A percentile compares a stretch with the other conserved stretches of the same genome.
Conservation (phyloP, 371 early-diverging fungal species). For the Fennellomyces sp. region DNA sequence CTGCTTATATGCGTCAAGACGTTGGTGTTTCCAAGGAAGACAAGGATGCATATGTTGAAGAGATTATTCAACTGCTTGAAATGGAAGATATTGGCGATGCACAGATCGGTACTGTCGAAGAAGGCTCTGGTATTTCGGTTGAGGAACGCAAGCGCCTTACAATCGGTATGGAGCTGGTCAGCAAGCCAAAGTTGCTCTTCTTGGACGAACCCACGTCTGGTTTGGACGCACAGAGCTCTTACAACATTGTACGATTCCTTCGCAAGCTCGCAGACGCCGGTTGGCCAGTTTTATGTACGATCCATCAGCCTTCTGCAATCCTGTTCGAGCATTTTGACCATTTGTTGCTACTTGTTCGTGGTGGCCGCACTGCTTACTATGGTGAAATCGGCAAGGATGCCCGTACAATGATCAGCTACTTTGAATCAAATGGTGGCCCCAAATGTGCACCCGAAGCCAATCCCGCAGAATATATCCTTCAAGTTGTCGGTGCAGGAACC, state of each 20-base stretch:
- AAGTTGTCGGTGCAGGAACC: conserved; percentile 43
- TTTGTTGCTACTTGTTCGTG: conserved; percentile 59
- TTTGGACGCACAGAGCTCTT: conserved; percentile 47
- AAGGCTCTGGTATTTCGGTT: conserved; percentile 50
- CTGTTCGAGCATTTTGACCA: conserved; percentile 68
- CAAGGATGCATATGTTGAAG: conserved; percentile 61
- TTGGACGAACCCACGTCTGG: conserved; percentile 85
- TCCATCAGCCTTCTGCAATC: conserved; percentile 67
- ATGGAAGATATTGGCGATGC: conserved; percentile 57
- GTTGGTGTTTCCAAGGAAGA: conserved; percentile 48
- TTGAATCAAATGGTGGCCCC: conserved; percentile 56
- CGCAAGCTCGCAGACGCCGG: no score
- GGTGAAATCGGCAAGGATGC: conserved; percentile 60
- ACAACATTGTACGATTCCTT: conserved; percentile 45
- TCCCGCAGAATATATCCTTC: conserved; percentile 69
- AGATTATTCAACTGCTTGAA: conserved; percentile 61
- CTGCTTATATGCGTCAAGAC: conserved; percentile 67
- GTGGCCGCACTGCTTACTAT: conserved; percentile 54
- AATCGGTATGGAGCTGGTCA: conserved; percentile 70
- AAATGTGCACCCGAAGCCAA: conserved; percentile 52
- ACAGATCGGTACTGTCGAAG: conserved; percentile 45
- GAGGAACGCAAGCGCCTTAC: conserved; percentile 67
- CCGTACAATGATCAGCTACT: conserved; percentile 54
- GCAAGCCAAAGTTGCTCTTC: conserved; percentile 72
- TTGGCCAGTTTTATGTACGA: conserved; percentile 61